phyloP scores from a whole-genome alignment of 306 rosid species.

The Cicer pinnatifidum region DNA sequence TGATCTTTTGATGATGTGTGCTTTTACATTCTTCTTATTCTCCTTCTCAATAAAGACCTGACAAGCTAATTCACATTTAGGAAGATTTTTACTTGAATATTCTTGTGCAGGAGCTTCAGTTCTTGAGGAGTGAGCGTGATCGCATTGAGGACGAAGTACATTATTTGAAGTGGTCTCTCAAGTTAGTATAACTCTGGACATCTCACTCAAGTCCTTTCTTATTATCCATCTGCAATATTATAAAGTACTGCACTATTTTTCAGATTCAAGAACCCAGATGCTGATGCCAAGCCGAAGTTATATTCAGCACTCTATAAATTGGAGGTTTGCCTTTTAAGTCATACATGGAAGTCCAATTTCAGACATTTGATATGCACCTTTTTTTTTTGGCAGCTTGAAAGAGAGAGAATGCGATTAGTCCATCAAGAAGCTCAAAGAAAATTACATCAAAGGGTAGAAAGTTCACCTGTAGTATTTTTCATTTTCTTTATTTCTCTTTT shows the following conservation, averaged over 20 bases:
- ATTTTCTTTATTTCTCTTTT: slow-evolving; percentile 22
- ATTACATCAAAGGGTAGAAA: slow-evolving; percentile 72
- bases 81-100: slow-evolving; percentile 32
- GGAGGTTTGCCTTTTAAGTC: slow-evolving; percentile 65
- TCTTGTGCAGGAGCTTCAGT: slow-evolving; percentile 72
- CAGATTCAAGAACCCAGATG: slow-evolving; percentile 71
- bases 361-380: slow-evolving; percentile 27
- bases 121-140: slow-evolving; percentile 79
- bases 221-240: slow-evolving; percentile 7
- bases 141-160: slow-evolving; percentile 83
- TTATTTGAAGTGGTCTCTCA: slow-evolving; percentile 82
- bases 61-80: slow-evolving; percentile 16
- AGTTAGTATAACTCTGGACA: slow-evolving; percentile 55
- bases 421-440: slow-evolving; percentile 80
- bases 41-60: not conserved
- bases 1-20: not conserved
- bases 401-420: slow-evolving; percentile 64
- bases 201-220: slow-evolving; percentile 22
- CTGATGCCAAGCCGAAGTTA: slow-evolving; percentile 53
- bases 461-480: slow-evolving; percentile 21
- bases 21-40: slow-evolving; percentile 26
- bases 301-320: slow-evolving; percentile 54
- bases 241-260: slow-evolving; percentile 29
- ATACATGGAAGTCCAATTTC: slow-evolving; percentile 27
- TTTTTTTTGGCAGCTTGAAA: slow-evolving; percentile 55